A percentile compares a stretch with the other conserved stretches of the same genome.
phyloP scores from a whole-genome alignment of 139 green algal genomes.

The Haematococcus sp. region DNA sequence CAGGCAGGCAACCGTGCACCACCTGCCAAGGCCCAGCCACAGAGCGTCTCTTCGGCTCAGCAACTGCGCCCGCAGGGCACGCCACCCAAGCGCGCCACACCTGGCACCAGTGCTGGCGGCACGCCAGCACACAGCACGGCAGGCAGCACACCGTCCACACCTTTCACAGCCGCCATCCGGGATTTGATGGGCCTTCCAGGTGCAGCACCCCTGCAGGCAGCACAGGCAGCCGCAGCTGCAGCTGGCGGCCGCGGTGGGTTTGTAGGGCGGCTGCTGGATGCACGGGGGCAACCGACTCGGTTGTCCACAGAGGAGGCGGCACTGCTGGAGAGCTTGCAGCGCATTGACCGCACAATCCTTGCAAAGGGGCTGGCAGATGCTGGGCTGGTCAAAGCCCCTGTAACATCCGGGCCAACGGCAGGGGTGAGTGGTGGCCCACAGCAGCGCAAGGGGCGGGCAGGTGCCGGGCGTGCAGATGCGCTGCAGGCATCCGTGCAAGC shows the following conservation, averaged over 20 bases:
- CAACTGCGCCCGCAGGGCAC: not conserved
- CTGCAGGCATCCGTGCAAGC: constrained; percentile 10
- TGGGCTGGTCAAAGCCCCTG: constrained; percentile 9
- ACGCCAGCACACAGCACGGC: no score
- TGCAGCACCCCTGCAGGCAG: constrained; percentile 1
- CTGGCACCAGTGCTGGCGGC: no score
- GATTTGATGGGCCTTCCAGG: constrained; percentile 48
- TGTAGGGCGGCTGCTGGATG: constrained; percentile 10
- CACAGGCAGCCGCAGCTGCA: not conserved
- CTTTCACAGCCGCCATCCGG: constrained; percentile 42
- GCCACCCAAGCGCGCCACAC: no score
- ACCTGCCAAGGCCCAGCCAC: not conserved
- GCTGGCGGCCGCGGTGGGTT: constrained; percentile 1
- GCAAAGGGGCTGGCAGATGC: constrained; percentile 17
- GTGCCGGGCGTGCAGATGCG: not conserved
- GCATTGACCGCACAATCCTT: constrained; percentile 35
- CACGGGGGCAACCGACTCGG: constrained; percentile 2
- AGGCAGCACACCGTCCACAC: constrained; percentile 21
- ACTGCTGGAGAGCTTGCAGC: constrained; percentile 38
- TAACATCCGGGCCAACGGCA: not conserved
- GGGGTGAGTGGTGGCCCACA: not conserved
- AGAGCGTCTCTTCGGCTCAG: no score
- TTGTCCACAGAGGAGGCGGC: constrained; percentile 34
- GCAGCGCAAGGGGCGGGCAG: not conserved
- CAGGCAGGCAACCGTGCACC: not conserved